Evolutionary conservation across 345 rosid genomes (phyloP).

Genomic region (Luvunga scandens): DNA sequence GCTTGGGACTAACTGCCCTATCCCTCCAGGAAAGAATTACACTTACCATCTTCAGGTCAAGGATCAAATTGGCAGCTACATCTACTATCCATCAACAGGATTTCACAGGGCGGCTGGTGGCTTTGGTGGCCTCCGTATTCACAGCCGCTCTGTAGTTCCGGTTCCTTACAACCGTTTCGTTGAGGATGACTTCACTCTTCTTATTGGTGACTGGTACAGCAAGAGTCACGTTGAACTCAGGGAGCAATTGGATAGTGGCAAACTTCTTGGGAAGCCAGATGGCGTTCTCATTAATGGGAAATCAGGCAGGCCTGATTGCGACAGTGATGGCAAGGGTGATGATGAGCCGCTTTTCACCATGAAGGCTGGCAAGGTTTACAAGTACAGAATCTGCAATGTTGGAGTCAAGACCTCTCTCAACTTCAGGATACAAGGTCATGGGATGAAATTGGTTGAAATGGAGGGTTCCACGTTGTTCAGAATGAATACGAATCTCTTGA

Average conservation of each 20-base stretch:
- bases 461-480: slow-evolving; percentile 72
- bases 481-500: slow-evolving; percentile 67
- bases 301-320: slow-evolving; percentile 27
- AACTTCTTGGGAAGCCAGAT: slow-evolving; percentile 46
- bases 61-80: slow-evolving; percentile 85
- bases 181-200: slow-evolving; percentile 56
- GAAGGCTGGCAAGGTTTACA: slow-evolving; percentile 67
- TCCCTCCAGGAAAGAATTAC: slow-evolving; percentile 60
- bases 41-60: slow-evolving; percentile 84
- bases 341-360: slow-evolving; percentile 50
- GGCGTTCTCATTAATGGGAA: slow-evolving; percentile 67
- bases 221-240: slow-evolving; percentile 49
- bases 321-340: neutral
- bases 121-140: slow-evolving; percentile 67
- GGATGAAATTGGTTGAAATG: slow-evolving; percentile 74
- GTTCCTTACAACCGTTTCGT: slow-evolving; percentile 62
- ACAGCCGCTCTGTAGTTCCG: slow-evolving; percentile 70
- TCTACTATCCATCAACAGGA: slow-evolving; percentile 55
- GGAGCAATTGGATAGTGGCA: slow-evolving; percentile 50
- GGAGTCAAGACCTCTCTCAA: slow-evolving; percentile 57
- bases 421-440: slow-evolving; percentile 68
- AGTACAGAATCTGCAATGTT: slow-evolving; percentile 61
- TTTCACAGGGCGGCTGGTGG: slow-evolving; percentile 63
- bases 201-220: slow-evolving; percentile 62
- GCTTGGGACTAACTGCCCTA: slow-evolving; percentile 73